Percentiles rank a stretch among this genome's conserved stretches.
Evolutionary conservation across 768 basidiomycete species (phyloP).

Genomic region (Cubamyces sp.): DNA sequence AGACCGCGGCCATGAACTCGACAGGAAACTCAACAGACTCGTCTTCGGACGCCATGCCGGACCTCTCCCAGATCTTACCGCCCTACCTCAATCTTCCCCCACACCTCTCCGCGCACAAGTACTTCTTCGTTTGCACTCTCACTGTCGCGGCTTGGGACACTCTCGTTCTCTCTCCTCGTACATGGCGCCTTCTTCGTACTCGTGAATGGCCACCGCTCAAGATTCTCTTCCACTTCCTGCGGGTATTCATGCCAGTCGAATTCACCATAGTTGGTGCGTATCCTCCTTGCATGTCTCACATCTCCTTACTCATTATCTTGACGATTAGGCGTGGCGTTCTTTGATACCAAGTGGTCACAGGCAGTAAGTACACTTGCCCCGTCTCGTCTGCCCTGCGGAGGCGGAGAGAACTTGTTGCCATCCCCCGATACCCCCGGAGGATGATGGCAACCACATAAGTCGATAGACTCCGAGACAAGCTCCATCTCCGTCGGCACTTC

Average conservation of each 20-base stretch:
- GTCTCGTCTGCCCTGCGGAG: background rate
- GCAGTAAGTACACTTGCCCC: conserved; percentile 42
- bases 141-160: conserved; percentile 92
- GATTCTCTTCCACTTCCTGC: conserved; percentile 71
- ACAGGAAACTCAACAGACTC: conserved; percentile 22
- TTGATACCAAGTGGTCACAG: conserved; percentile 70
- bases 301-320: conserved; percentile 12
- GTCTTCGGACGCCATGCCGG: conserved; percentile 8
- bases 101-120: conserved; percentile 84
- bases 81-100: conserved; percentile 73
- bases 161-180: conserved; percentile 79
- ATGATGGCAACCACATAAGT: background rate
- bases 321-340: conserved; percentile 76
- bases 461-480: background rate
- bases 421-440: conserved; percentile 8
- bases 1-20: conserved; percentile 26
- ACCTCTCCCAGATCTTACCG: conserved; percentile 47
- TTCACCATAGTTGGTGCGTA: conserved; percentile 71
- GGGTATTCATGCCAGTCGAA: conserved; percentile 78
- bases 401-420: background rate
- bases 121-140: conserved; percentile 87
- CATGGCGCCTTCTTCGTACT: conserved; percentile 69
- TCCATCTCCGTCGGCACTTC: background rate
- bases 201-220: conserved; percentile 79
- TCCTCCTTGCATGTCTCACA: conserved; percentile 17